Percentiles rank a stretch among this genome's conserved stretches.
Conservation (phyloP, 2,329 filamentous ascomycete genomes). For the Anthostomella pinea region DNA sequence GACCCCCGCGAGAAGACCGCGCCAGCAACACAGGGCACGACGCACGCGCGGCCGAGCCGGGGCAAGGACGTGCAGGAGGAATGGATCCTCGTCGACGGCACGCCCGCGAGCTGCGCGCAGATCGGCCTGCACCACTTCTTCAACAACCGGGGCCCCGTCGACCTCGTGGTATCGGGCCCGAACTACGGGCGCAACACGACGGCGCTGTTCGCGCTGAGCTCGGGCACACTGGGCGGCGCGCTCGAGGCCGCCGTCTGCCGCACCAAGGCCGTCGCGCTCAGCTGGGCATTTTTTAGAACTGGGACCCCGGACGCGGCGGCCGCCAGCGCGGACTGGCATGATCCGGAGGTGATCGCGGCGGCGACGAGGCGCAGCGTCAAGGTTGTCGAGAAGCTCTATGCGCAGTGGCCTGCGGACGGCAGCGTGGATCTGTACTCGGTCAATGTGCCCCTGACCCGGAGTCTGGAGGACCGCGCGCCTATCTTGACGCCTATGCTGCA, state of each 20-base stretch:
- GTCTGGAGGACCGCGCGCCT: slow-evolving; percentile 68
- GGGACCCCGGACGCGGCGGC: no score
- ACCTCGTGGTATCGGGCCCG: slow-evolving; percentile 75
- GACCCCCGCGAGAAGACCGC: slow-evolving; percentile 38
- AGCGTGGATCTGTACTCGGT: slow-evolving; percentile 83
- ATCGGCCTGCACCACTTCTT: slow-evolving; percentile 82
- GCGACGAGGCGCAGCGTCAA: slow-evolving; percentile 72
- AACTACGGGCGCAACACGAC: slow-evolving; percentile 85
- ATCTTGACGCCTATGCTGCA: slow-evolving; percentile 85
- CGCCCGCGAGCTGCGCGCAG: slow-evolving; percentile 77
- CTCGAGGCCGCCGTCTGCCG: slow-evolving; percentile 74
- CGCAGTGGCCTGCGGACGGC: slow-evolving; percentile 66
- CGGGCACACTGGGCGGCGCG: slow-evolving; percentile 73
- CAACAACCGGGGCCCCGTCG: slow-evolving; percentile 65
- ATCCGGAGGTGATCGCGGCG: slow-evolving; percentile 74
- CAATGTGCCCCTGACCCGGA: slow-evolving; percentile 82
- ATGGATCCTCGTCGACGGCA: slow-evolving; percentile 80
- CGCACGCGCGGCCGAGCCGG: slow-evolving; percentile 42
- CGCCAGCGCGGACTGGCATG: slow-evolving; percentile 89
- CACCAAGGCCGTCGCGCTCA: slow-evolving; percentile 73
- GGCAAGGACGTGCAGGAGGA: slow-evolving; percentile 61
- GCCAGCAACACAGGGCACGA: slow-evolving; percentile 58
- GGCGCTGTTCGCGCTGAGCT: slow-evolving; percentile 73
- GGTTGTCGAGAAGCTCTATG: slow-evolving; percentile 74
- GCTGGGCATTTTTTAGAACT: slow-evolving; percentile 77